Evolutionary conservation across 2,329 filamentous ascomycete species (phyloP).

Genomic region (Fusarium foetens): DNA sequence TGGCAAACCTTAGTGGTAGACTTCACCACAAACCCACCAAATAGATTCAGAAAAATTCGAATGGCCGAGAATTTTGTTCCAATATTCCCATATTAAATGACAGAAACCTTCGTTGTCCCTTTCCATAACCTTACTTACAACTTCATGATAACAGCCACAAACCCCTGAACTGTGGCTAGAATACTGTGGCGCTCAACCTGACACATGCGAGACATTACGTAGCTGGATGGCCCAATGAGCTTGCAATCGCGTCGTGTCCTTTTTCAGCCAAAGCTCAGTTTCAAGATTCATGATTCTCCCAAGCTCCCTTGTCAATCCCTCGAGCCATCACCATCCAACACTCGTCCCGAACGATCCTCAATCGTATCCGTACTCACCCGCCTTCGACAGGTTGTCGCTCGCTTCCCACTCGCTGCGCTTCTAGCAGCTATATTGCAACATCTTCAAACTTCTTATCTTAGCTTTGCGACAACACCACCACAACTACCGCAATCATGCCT

Average conservation of each 20-base stretch:
- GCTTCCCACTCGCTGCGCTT: conserved; percentile 31
- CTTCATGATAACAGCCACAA: conserved; percentile 14
- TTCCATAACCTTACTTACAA: background rate
- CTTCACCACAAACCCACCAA: background rate
- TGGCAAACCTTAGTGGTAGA: no score
- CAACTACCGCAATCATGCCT: conserved; percentile 54
- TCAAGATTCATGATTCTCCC: conserved; percentile 39
- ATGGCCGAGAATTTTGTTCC: background rate
- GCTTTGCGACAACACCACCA: conserved; percentile 26
- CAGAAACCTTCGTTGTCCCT: background rate
- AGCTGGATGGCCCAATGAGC: conserved; percentile 44
- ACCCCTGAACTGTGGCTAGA: background rate
- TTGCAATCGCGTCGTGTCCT: conserved; percentile 48
- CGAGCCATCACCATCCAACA: conserved; percentile 28
- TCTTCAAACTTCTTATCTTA: conserved; percentile 14
- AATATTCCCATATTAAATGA: background rate
- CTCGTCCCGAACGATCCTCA: conserved; percentile 21
- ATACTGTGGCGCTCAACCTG: conserved; percentile 6
- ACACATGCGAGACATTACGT: conserved; percentile 32
- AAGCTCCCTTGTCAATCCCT: conserved; percentile 39
- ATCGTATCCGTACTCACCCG: conserved; percentile 23
- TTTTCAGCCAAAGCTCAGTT: conserved; percentile 40
- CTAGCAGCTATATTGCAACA: conserved; percentile 25
- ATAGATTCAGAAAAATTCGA: no score
- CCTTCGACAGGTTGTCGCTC: conserved; percentile 31